Evolutionary conservation across 495 filamentous ascomycete genomes (phyloP).

Genomic region (Delitschia confertaspora): DNA sequence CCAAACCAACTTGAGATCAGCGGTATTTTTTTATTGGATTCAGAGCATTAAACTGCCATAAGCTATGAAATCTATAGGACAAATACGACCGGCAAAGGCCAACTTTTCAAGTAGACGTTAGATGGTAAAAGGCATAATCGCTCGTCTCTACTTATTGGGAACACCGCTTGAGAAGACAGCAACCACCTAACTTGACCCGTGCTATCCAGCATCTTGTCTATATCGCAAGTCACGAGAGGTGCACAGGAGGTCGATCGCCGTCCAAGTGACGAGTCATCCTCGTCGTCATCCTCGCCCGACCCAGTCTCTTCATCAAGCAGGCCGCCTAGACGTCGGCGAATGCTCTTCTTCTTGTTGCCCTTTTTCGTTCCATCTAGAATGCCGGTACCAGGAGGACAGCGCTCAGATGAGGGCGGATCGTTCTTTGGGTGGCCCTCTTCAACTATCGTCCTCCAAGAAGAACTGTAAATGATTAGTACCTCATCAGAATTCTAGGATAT

Average conservation of each 20-base stretch:
- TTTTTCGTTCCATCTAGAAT: conserved; percentile 39
- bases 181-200: conserved; percentile 43
- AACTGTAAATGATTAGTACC: conserved; percentile 40
- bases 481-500: no score
- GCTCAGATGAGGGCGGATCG: conserved; percentile 37
- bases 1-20: no score
- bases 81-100: no score
- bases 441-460: conserved; percentile 89
- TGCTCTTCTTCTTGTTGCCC: conserved; percentile 34
- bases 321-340: conserved; percentile 27
- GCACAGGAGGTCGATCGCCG: conserved; percentile 40
- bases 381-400: conserved; percentile 23
- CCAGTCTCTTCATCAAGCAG: conserved; percentile 39
- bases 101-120: no score
- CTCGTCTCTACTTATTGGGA: no score
- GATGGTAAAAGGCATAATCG: no score
- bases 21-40: no score
- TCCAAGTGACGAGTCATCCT: conserved; percentile 34
- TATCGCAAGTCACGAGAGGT: conserved; percentile 1
- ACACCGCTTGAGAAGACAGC: no score
- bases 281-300: conserved; percentile 45
- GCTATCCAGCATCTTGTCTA: conserved; percentile 11
- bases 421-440: conserved; percentile 51
- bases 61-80: no score
- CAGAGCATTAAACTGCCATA: no score